Conservation (phyloP, 2,329 filamentous ascomycete genomes). For the Celoporthe dispersa region DNA sequence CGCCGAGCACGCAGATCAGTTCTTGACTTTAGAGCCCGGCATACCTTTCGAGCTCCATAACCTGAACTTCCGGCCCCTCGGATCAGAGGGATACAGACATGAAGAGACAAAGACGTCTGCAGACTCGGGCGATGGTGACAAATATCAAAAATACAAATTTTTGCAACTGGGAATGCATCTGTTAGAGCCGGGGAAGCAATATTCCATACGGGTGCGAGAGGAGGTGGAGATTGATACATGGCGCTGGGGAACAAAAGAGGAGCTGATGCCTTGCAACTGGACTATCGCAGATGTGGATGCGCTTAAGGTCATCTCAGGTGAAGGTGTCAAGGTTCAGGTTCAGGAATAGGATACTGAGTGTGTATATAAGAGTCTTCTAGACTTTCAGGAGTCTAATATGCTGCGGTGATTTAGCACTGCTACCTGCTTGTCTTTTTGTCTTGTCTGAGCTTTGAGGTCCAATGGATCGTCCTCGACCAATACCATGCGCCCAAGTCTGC, state of each 20-base stretch:
- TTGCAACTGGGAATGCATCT: not conserved
- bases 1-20: not conserved
- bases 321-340: not conserved
- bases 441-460: too few relatives aligned
- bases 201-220: not conserved
- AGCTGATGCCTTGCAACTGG: not conserved
- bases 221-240: not conserved
- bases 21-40: not conserved
- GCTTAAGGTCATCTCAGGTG: not conserved
- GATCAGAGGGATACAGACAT: not conserved
- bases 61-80: not conserved
- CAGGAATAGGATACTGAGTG: not conserved
- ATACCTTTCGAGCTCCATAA: not conserved
- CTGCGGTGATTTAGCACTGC: too few relatives aligned
- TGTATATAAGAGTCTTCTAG: too few relatives aligned
- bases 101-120: not conserved
- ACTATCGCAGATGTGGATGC: not conserved
- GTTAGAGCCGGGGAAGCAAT: not conserved
- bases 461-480: not conserved
- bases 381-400: too few relatives aligned
- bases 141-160: not conserved
- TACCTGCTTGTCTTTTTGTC: too few relatives aligned
- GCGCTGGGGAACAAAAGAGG: not conserved
- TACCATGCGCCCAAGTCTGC: too few relatives aligned
- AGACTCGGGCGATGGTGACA: not conserved